These are phyloP conservation scores for Pseudognaphalium luteoalbum DNA, from an alignment of 129 eudicot genomes.

Conservation along the genomic window DNA sequence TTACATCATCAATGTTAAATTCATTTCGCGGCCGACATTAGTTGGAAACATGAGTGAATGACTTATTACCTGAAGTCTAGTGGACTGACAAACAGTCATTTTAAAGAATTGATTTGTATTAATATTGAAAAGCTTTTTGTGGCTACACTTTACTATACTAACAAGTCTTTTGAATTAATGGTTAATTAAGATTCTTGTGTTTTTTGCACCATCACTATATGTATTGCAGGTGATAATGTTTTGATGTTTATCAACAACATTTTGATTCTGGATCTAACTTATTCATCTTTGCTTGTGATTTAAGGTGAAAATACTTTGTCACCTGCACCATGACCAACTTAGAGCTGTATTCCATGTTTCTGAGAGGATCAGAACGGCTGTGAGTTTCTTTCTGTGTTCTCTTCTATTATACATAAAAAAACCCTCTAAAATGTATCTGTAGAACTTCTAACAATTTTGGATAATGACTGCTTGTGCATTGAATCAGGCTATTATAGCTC, in stretches of 20 bases:
- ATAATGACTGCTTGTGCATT: constrained; percentile 19
- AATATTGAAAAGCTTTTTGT: constrained; percentile 10
- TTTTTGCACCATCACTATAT: not conserved
- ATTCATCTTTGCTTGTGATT: constrained; percentile 17
- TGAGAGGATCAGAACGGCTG: constrained; percentile 72
- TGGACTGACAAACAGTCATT: not conserved
- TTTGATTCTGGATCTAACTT: constrained; percentile 4
- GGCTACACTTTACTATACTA: not conserved
- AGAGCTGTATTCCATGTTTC: constrained; percentile 90
- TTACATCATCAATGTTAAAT: not conserved
- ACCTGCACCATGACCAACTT: constrained; percentile 91
- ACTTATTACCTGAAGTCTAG: not conserved
- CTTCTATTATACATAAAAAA: constrained; percentile 5
- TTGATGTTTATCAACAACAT: not conserved
- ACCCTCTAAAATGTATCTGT: not conserved
- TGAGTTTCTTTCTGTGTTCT: constrained; percentile 41
- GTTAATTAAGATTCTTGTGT: not conserved
- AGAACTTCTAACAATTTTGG: not conserved
- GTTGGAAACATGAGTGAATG: not conserved
- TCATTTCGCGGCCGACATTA: not conserved
- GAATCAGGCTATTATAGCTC: constrained; percentile 63
- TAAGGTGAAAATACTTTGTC: constrained; percentile 86
- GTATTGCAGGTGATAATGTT: not conserved
- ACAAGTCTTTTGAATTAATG: not conserved
- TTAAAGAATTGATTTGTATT: not conserved